Evolutionary conservation across 2,329 filamentous ascomycete species (phyloP).

Genomic region (Exophiala dermatitidis): DNA sequence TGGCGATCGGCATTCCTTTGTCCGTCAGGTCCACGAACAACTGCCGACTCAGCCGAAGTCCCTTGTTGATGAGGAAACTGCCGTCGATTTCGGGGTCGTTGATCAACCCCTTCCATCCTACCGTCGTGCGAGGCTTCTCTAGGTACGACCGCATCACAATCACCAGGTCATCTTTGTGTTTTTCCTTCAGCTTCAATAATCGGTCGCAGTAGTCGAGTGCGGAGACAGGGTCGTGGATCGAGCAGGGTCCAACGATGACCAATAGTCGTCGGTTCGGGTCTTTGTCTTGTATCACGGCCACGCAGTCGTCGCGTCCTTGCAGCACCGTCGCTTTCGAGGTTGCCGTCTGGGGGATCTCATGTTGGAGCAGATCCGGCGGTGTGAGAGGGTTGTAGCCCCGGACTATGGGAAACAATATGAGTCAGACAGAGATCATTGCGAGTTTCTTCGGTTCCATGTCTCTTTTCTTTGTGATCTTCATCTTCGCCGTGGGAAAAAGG

Average conservation of each 20-base stretch:
- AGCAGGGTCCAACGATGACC: slow-evolving; percentile 92
- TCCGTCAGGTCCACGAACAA: slow-evolving; percentile 86
- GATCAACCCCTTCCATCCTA: slow-evolving; percentile 98
- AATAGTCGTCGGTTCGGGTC: slow-evolving; percentile 68
- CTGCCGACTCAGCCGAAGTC: slow-evolving; percentile 81
- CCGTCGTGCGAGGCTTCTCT: slow-evolving; percentile 95
- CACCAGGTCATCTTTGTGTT: slow-evolving; percentile 73
- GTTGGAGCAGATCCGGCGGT: slow-evolving; percentile 75
- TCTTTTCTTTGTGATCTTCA: too few relatives aligned
- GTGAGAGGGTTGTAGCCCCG: slow-evolving; percentile 91
- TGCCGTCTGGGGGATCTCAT: slow-evolving; percentile 62
- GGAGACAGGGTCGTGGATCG: slow-evolving; percentile 84
- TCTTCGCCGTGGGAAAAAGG: too few relatives aligned
- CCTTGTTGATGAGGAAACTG: slow-evolving; percentile 98
- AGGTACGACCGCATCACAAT: slow-evolving; percentile 98
- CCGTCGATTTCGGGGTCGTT: slow-evolving; percentile 98
- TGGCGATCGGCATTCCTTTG: slow-evolving; percentile 87
- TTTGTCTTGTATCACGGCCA: slow-evolving; percentile 65
- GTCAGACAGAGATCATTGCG: not conserved
- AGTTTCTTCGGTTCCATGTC: not conserved
- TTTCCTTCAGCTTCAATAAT: slow-evolving; percentile 68
- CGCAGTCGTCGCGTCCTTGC: slow-evolving; percentile 48
- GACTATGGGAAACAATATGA: slow-evolving; percentile 48
- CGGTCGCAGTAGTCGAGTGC: slow-evolving; percentile 82
- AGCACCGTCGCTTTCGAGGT: slow-evolving; percentile 38